phyloP scores from a whole-genome alignment of 768 basidiomycete species.

The Rhodotorula kratochvilovae region DNA sequence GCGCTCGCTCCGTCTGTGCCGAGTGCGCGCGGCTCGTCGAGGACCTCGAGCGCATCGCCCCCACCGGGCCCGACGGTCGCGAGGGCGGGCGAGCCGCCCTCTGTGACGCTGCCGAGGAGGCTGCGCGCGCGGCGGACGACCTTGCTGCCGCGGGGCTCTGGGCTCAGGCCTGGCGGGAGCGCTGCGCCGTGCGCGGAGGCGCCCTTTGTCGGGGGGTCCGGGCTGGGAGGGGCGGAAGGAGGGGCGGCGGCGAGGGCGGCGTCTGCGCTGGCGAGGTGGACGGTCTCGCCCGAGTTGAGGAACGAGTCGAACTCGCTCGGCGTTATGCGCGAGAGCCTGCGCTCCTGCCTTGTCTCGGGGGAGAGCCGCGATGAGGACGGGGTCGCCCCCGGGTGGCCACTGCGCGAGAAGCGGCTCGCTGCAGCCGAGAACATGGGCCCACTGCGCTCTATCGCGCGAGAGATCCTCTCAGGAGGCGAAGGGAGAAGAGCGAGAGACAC shows the following conservation, averaged over 20 bases:
- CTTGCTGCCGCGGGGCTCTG: too few relatives aligned
- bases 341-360: not conserved
- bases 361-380: not conserved
- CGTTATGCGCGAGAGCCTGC: constrained; percentile 28
- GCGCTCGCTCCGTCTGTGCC: too few relatives aligned
- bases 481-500: not conserved
- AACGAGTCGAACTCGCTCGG: constrained; percentile 34
- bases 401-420: not conserved
- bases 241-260: not conserved
- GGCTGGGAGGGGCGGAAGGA: not conserved
- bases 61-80: not conserved
- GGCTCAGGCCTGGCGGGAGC: not conserved
- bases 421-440: not conserved
- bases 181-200: not conserved
- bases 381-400: too few relatives aligned
- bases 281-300: constrained; percentile 15
- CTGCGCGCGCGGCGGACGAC: not conserved
- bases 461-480: not conserved
- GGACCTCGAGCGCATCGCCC: not conserved
- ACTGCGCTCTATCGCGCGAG: not conserved
- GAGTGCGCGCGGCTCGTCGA: not conserved
- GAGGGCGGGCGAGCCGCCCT: not conserved
- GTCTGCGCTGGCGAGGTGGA: not conserved
- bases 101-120: not conserved
- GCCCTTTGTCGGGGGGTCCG: not conserved